A percentile compares a stretch with the other conserved stretches of the same genome.
Evolutionary conservation across 1,284 basidiomycete species (phyloP).

Genomic region (Phenoliferia sp.): DNA sequence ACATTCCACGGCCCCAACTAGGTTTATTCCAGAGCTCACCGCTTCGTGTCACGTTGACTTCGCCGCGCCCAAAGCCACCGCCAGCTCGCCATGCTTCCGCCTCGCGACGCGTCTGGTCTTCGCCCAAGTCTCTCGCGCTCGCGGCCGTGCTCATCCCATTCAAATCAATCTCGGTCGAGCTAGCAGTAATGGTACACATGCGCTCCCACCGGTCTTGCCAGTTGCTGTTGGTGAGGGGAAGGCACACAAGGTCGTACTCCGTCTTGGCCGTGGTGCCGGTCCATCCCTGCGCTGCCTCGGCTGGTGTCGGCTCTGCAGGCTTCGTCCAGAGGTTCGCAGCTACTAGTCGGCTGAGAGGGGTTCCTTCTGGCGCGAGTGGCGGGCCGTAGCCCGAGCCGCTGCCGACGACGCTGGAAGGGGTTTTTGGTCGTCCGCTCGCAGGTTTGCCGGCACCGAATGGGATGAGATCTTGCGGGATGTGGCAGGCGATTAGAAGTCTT

Average conservation of each 20-base stretch:
- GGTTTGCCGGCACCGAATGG: slow-evolving; percentile 20
- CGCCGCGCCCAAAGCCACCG: slow-evolving; percentile 72
- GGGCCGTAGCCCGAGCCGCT: slow-evolving; percentile 35
- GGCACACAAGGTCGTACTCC: slow-evolving; percentile 57
- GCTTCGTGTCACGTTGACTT: slow-evolving; percentile 80
- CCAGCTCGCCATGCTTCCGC: slow-evolving; percentile 85
- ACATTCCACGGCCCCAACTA: background rate
- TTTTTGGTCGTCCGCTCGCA: background rate
- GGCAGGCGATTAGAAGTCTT: slow-evolving; percentile 26
- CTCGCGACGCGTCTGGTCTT: slow-evolving; percentile 39
- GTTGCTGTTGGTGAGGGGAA: slow-evolving; percentile 78
- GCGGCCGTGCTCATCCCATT: slow-evolving; percentile 31
- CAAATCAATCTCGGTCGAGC: slow-evolving; percentile 22
- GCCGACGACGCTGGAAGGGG: slow-evolving; percentile 20
- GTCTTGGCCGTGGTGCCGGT: slow-evolving; percentile 23
- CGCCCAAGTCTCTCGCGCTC: slow-evolving; percentile 31
- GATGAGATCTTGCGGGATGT: slow-evolving; percentile 31
- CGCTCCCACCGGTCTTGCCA: slow-evolving; percentile 86
- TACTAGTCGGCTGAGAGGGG: slow-evolving; percentile 35
- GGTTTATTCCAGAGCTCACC: slow-evolving; percentile 50
- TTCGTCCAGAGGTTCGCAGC: slow-evolving; percentile 24
- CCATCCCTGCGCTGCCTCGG: slow-evolving; percentile 30
- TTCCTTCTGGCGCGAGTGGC: slow-evolving; percentile 27
- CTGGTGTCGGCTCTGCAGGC: slow-evolving; percentile 21
- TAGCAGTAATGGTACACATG: slow-evolving; percentile 57